Evolutionary conservation across 129 eudicot genomes (phyloP).

Genomic region (Rutidosis leptorrhynchoides): DNA sequence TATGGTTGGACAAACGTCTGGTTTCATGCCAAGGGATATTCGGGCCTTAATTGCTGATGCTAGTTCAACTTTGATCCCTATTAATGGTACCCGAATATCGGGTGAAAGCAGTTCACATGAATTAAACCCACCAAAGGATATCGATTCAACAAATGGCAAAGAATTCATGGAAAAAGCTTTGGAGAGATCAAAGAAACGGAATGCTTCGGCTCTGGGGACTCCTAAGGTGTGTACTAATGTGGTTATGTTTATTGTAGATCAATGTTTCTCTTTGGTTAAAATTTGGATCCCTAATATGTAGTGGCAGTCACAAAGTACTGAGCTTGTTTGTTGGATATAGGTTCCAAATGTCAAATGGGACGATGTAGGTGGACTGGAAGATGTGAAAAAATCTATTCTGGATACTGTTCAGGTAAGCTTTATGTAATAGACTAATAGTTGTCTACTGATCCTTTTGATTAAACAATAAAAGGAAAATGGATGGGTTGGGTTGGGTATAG

Average conservation of each 20-base stretch:
- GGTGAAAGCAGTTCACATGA: conserved; percentile 30
- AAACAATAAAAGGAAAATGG: background rate
- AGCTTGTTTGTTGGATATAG: conserved; percentile 37
- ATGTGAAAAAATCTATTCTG: conserved; percentile 88
- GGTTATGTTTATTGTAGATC: background rate
- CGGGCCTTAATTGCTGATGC: conserved; percentile 89
- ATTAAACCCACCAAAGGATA: conserved; percentile 29
- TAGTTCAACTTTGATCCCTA: conserved; percentile 56
- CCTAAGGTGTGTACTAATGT: conserved; percentile 41
- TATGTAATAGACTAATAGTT: conserved; percentile 10
- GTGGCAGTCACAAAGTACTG: background rate
- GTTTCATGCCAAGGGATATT: conserved; percentile 87
- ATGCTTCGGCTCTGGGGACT: conserved; percentile 89
- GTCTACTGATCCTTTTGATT: background rate
- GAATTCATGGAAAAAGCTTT: conserved; percentile 66
- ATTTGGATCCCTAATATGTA: background rate
- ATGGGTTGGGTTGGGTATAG: background rate
- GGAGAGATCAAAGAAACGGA: conserved; percentile 79
- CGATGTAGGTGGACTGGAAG: conserved; percentile 99
- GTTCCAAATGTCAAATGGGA: conserved; percentile 98
- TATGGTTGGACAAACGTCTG: conserved; percentile 88
- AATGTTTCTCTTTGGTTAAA: background rate
- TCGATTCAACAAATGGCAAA: conserved; percentile 35
- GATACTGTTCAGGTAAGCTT: conserved; percentile 84
- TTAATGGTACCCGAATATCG: conserved; percentile 23